Base-by-base conservation (phyloP, 805 yeast species). In the Tetrapisispora phaffii region DNA sequence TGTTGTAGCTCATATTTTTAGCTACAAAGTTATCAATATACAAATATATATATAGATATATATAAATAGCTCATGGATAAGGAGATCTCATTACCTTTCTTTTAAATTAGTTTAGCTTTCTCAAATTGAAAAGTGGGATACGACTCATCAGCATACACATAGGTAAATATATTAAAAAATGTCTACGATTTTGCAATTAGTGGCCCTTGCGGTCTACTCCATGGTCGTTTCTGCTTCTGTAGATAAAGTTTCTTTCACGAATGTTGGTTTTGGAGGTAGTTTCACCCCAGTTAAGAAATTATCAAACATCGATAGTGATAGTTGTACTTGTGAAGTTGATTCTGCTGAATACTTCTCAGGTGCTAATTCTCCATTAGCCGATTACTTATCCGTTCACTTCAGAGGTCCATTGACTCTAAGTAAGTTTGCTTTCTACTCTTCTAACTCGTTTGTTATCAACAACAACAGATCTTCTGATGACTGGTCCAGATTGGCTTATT, bases 361-460 rank as follows among this genome's bases (percentile, higher is more conserved):
- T 21, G 44, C 76, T 4, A 80, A 80, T 57, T 68, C 87, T 15
- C 93, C 93, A 1, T 54, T 82, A 33, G 64, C 80, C 51, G 79
- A 72, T 45, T 85, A 77, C 51, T 67, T 83, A 12, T 78, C 87
- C 1, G 88, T 83, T 10, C 93, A 83, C 59, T 75, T 83, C 60
- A 75, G 93, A 65, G 93, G 93, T 29, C 93, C 93, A 3, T 62
- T 83, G 48, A 62, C 68, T 9, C 68, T 83, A 52, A 67, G 66
- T 46, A 69, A 75, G 51, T 83, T 82, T 58, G 89, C 78, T 5
- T 79, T 67, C 52, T 83, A 79, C 57, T 69, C 70, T n/a, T 53
- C 79, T 15, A 67, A 68, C 3, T 57, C 65, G 24, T 79, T 68
- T 51, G 54, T 46, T 39, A 50, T 58, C n/a, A 47, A 50, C 38